Evolutionary conservation across 345 rosid species (phyloP), one percentile per base, ranked within the genome.

Genomic region (Sisymbrium altissimum): DNA sequence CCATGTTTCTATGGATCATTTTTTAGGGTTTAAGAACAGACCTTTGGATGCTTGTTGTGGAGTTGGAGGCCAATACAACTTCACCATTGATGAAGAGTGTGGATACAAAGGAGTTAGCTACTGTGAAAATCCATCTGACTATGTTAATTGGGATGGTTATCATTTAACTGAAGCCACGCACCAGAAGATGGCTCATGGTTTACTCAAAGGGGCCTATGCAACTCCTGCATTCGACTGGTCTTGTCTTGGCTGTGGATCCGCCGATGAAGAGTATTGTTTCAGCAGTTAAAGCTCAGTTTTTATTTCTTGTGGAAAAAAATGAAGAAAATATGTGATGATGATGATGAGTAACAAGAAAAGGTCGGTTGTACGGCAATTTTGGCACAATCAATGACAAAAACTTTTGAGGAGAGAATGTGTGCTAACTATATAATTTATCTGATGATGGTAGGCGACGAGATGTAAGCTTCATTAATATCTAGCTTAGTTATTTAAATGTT

Each of bases 131-230:
- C 84, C 86, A 9, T 77, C 70, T 3, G 75, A 68, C 18, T 72
- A 54, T 75, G 70, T 81, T 15, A 84, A 74, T 56, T 86, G 89
- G 86, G 88, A 85, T 33, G 86, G 88, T 33, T 11, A 74, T 19
- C 88, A 83, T 63, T 56, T 73, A 44, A 78, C 81, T 23, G 78
- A 78, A 67, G 69, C 77, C 2, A 18, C 74, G 12, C 32, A 78
- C 55, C 14, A 25, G 29, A 49, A 35, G 66, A 73, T 73, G 27
- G 74, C 78, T 39, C 46, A 73, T 2, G 38, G 64, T 54, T 8
- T 78, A 66, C 63, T 78, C 66, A 54, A 67, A 2, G 81, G 81
- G 43, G 74, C 81, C 10, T 72, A 59, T 68, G 27, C 81, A 25
- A 61, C 6, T 67, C 78, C 81, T 67, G 25, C 73, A 7, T 66